Percentiles rank a stretch among this genome's conserved stretches.
These are phyloP conservation scores for Sutorius eximius DNA, from an alignment of 1,284 basidiomycete species.

Conservation along the genomic window DNA sequence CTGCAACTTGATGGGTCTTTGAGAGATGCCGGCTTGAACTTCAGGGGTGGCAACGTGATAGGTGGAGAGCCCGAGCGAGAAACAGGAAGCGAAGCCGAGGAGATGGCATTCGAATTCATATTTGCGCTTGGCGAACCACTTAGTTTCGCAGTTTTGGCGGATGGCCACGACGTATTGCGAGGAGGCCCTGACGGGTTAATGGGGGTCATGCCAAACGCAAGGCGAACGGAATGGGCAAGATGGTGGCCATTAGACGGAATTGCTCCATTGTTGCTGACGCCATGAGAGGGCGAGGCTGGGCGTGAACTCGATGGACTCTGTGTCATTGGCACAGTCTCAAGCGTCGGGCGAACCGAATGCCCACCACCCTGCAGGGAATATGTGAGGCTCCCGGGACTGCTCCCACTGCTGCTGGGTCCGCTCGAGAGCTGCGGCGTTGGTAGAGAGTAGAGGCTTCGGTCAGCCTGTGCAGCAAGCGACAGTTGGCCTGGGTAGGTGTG, in stretches of 20 bases:
- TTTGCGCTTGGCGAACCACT: conserved; percentile 12
- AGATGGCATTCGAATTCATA: conserved; percentile 9
- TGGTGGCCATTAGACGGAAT: conserved; percentile 49
- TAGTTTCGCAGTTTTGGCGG: conserved; percentile 28
- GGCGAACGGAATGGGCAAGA: conserved; percentile 75
- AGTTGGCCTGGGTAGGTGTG: conserved; percentile 37
- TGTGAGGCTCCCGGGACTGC: conserved; percentile 49
- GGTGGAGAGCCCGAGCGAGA: conserved; percentile 66
- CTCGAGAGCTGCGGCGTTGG: conserved; percentile 62
- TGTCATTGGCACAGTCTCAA: conserved; percentile 26
- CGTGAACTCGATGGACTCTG: conserved; percentile 34
- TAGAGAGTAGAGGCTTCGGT: conserved; percentile 40
- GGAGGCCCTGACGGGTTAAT: conserved; percentile 51
- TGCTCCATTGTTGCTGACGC: conserved; percentile 11
- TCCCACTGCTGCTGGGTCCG: conserved; percentile 57
- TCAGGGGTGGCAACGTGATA: conserved; percentile 67
- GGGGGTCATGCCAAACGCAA: conserved; percentile 89
- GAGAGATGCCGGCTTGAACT: conserved; percentile 39
- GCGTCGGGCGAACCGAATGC: conserved; percentile 22
- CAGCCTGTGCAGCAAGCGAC: conserved; percentile 30
- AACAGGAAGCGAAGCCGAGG: conserved; percentile 45
- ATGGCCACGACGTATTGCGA: conserved; percentile 41
- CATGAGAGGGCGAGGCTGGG: conserved; percentile 36
- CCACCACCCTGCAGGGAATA: conserved; percentile 30
- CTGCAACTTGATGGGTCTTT: conserved; percentile 14